Evolutionary conservation across 2,329 filamentous ascomycete genomes (phyloP).

Genomic region (Talaromyces sp.): DNA sequence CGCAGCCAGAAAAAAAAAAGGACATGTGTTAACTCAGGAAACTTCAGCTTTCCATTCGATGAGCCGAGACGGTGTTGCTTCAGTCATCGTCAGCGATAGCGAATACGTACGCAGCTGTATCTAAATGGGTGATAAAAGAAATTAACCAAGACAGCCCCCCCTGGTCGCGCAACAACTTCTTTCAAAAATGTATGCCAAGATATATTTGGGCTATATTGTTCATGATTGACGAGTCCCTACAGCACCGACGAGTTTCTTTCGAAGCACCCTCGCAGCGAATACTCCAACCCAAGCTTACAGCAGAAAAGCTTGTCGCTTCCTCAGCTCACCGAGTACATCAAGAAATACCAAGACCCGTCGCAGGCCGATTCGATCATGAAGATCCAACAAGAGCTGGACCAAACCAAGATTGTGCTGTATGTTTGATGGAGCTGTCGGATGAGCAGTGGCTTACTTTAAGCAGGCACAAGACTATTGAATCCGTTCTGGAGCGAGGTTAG

Average conservation of each 20-base stretch:
- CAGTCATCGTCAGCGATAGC: constrained; percentile 71
- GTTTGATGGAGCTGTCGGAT: not conserved
- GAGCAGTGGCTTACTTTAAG: not conserved
- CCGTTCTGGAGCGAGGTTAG: constrained; percentile 60
- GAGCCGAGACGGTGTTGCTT: constrained; percentile 62
- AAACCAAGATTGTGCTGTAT: constrained; percentile 84
- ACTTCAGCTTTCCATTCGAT: constrained; percentile 65
- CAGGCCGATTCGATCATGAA: constrained; percentile 89
- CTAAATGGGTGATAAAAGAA: not conserved
- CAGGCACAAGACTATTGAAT: constrained; percentile 77
- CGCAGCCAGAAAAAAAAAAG: not conserved
- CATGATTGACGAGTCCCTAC: not conserved
- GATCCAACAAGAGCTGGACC: constrained; percentile 94
- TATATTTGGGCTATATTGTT: not conserved
- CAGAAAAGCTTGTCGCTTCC: constrained; percentile 54
- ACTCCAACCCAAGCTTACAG: constrained; percentile 49
- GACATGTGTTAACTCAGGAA: not conserved
- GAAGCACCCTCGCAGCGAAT: constrained; percentile 65
- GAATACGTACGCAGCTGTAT: constrained; percentile 46
- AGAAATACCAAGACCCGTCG: constrained; percentile 77
- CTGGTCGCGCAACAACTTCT: constrained; percentile 69
- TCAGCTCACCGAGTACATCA: constrained; percentile 71
- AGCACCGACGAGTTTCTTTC: constrained; percentile 73
- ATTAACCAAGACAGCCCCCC: constrained; percentile 6
- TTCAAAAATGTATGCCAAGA: constrained; percentile 50